Evolutionary conservation across 129 eudicot genomes (phyloP).

Genomic region (Daucus carota): DH1_v3.0 NC_030381.2:19396501-19397000

Average conservation of each 20-base stretch:
- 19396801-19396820: too few species aligned
- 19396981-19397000: background rate
- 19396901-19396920: background rate
- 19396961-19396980: background rate
- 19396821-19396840: too few species aligned
- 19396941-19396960: background rate
- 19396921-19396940: background rate
- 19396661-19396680: too few species aligned
- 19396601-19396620: background rate
- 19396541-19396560: background rate
- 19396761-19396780: background rate
- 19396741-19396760: background rate
- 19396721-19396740: background rate
- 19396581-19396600: background rate
- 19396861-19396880: too few species aligned
- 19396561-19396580: too few species aligned
- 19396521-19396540: too few species aligned
- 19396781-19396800: background rate
- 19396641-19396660: too few species aligned
- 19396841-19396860: too few species aligned
- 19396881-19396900: background rate
- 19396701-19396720: background rate
- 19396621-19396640: background rate
- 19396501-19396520: background rate
- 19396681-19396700: too few species aligned